These are phyloP conservation scores for Tylopilus balloui DNA, from an alignment of 768 basidiomycete genomes.

Conservation along the genomic window DNA sequence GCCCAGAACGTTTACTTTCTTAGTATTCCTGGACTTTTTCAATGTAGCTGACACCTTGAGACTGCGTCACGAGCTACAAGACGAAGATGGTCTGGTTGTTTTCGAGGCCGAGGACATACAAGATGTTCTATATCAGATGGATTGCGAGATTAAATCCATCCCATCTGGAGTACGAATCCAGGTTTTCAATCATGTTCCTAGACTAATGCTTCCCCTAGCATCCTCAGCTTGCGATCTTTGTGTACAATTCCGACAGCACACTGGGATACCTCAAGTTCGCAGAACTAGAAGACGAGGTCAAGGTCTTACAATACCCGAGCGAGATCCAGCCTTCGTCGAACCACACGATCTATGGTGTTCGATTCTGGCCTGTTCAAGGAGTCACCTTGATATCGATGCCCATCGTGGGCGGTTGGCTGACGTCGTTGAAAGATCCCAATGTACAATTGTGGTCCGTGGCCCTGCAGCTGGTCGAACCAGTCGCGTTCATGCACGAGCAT, in stretches of 20 bases:
- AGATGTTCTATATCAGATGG: background rate
- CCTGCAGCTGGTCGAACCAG: no score
- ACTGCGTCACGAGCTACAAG: background rate
- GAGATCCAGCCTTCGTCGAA: no score
- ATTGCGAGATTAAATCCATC: background rate
- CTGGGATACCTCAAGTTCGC: conserved; percentile 12
- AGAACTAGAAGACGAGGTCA: background rate
- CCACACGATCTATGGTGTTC: no score
- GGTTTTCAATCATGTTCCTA: background rate
- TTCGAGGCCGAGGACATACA: conserved; percentile 4
- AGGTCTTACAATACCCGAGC: conserved; percentile 5
- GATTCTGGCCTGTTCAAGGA: no score
- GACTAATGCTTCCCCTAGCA: conserved; percentile 6
- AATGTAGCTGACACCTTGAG: no score
- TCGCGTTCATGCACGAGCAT: no score
- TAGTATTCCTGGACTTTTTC: no score
- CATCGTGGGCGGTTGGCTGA: no score
- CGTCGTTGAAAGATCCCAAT: no score
- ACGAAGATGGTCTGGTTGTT: background rate
- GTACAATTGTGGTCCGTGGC: no score
- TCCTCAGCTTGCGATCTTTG: conserved; percentile 9
- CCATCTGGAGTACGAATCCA: background rate
- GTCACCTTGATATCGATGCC: no score
- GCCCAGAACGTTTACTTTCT: no score
- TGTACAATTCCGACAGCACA: background rate